Percentiles rank a stretch among this genome's conserved stretches.
phyloP scores from a whole-genome alignment of 1,284 basidiomycete species.

The Rhodofomes roseus region DNA sequence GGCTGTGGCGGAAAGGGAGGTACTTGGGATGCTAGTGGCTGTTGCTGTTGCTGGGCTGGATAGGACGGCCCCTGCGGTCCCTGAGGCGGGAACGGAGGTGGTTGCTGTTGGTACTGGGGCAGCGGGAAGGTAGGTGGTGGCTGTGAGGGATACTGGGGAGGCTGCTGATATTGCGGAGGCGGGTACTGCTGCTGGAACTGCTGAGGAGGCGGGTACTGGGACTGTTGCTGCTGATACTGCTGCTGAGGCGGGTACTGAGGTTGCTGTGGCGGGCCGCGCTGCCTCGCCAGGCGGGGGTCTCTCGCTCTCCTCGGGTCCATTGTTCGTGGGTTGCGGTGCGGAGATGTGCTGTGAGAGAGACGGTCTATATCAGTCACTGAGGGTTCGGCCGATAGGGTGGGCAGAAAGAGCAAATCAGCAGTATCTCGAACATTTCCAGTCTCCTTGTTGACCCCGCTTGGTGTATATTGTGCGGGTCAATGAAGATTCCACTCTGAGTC shows the following conservation, averaged over 20 bases:
- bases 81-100: slow-evolving; percentile 11
- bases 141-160: slow-evolving; percentile 3
- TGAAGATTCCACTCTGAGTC: slow-evolving; percentile 87
- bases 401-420: slow-evolving; percentile 53
- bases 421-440: slow-evolving; percentile 84
- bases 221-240: neutral
- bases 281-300: slow-evolving; percentile 71
- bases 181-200: slow-evolving; percentile 1
- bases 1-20: slow-evolving; percentile 7
- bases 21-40: neutral
- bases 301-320: slow-evolving; percentile 81
- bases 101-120: slow-evolving; percentile 2
- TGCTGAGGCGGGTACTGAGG: neutral
- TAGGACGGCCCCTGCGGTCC: slow-evolving; percentile 1
- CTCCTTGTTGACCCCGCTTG: slow-evolving; percentile 63
- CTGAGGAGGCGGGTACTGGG: neutral
- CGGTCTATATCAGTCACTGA: neutral
- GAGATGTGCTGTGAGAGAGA: neutral
- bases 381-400: neutral
- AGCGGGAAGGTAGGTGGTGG: neutral
- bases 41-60: neutral
- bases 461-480: slow-evolving; percentile 45
- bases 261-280: slow-evolving; percentile 22
- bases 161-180: slow-evolving; percentile 2
- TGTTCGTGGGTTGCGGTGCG: neutral